Evolutionary conservation across 306 rosid species (phyloP), one percentile per base, ranked within the genome.

Genomic region (Neltuma alba): DNA sequence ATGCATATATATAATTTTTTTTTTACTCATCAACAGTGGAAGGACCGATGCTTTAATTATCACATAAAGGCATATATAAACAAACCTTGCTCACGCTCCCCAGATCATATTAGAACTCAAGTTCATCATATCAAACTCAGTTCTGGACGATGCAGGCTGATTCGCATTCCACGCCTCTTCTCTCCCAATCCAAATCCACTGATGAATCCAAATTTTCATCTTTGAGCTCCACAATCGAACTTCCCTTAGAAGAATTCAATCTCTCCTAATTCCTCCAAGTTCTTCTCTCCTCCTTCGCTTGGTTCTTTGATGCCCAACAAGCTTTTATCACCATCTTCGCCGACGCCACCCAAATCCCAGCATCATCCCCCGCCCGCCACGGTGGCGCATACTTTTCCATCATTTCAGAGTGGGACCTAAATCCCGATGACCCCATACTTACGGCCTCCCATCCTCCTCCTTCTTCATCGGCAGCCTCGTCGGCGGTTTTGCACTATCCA

Each of bases 401-500:
- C 23, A 63, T 90, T 20, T 90, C 95, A 0, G 93, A 90, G 41
- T 90, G 90, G 92, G 45, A 5, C 25, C 38, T 92, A 11, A 28
- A 90, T 21, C 89, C 92, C 12, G 55, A 77, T 0, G 66, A 75
- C 55, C 70, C 90, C 9, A 0, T 85, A 11, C 0, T 90, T 31
- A 82, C 82, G 89, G 95, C 57, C 79, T 87, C 12, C 93, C 95
- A 0, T 84, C 93, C 4, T 86, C 85, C 15, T 83, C 85, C 2
- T 87, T 83, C 74, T 81, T 83, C 78, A 0, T 79, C 0, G 89
- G 88, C 0, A n/a, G 89, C 54, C 70, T 87, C 0, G 0, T 81
- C 0, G 84, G 88, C 36, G 79, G 89, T 1, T 47, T 83, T 37
- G 62, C 77, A n/a, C 80, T 89, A 0, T 82, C 87, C 27, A 78